phyloP scores from a whole-genome alignment of 257 asterid species.

The Cynanchum wilfordii region DNA sequence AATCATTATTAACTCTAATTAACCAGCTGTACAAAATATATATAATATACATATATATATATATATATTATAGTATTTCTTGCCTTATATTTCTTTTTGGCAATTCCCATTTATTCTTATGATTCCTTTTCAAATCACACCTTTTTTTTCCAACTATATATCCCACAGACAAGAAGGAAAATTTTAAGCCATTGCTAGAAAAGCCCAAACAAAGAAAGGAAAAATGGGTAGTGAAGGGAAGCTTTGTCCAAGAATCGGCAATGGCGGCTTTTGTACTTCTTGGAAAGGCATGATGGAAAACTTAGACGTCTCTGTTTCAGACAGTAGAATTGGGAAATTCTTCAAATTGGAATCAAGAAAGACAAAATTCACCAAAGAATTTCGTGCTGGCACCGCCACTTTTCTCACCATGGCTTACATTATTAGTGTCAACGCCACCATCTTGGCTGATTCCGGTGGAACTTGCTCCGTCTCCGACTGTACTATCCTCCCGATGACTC shows the following conservation, averaged over 20 bases:
- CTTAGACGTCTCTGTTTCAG: slow-evolving; percentile 40
- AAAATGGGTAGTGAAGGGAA: slow-evolving; percentile 33
- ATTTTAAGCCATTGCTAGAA: too few species aligned
- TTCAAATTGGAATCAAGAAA: slow-evolving; percentile 60
- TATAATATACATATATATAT: too few species aligned
- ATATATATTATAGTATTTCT: slow-evolving; percentile 7
- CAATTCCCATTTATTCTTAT: slow-evolving; percentile 32
- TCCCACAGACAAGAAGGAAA: too few species aligned
- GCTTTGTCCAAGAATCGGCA: slow-evolving; percentile 17
- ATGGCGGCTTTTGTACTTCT: slow-evolving; percentile 12
- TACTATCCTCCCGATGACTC: slow-evolving; percentile 15
- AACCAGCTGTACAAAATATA: too few species aligned
- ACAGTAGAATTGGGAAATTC: slow-evolving; percentile 47
- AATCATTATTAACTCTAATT: too few species aligned
- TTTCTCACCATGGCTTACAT: slow-evolving; percentile 80
- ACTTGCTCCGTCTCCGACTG: slow-evolving; percentile 51
- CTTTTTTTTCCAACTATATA: slow-evolving; percentile 2
- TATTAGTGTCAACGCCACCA: slow-evolving; percentile 67
- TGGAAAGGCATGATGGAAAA: slow-evolving; percentile 36
- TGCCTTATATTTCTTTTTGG: slow-evolving; percentile 25
- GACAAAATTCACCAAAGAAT: slow-evolving; percentile 40
- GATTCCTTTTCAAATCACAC: slow-evolving; percentile 21
- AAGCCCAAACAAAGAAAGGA: not conserved
- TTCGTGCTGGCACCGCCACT: slow-evolving; percentile 72
- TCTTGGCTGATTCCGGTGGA: slow-evolving; percentile 61